Evolutionary conservation across 2,329 filamentous ascomycete genomes (phyloP), one percentile per base, ranked within the genome.

Genomic region (Xylariales sp.): DNA sequence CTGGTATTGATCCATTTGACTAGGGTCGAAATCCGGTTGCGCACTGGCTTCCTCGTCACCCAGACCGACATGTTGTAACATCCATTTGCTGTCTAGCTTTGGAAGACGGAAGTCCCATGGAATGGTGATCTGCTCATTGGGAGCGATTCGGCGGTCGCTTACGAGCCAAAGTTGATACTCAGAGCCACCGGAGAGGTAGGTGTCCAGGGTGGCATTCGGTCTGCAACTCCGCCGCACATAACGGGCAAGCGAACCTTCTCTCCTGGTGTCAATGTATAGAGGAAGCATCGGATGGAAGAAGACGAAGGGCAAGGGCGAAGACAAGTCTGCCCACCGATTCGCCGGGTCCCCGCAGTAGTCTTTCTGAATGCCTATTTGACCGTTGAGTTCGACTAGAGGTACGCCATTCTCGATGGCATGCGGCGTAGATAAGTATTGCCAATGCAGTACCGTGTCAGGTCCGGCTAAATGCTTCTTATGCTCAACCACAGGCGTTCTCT

Each of bases 121-220:
- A 52, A 73, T 76, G 19, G 71, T 87, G 54, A 77, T 79, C 53
- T 81, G 78, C 53, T 82, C 79, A 29, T 74, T 70, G 1, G 80
- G 70, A 12, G 74, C 64, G 42, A 97, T 89, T 27, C 83, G 74
- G 40, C 85, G 78, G 52, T 87, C 87, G 53, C 88, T 89, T 45
- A 95, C 80, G 48, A 96, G 83, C 78, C 91, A 96, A 61, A 97
- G 95, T 58, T 93, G 88, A 57, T 91, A 95, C 50, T 91, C 84
- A 1, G 81, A 82, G 3, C 77, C 75, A 34, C 81, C 82, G 2
- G 87, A 87, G 35, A 96, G 78, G 50, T 89, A 86, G 0, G 90
- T 94, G 58, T 93, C 90, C 53, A 97, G 71, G 22, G 78, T 76
- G n/a, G 93, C 80, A 56, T 97, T 98, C 1, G 93, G 88, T 46